Conservation (phyloP, 768 basidiomycete species). For the Xerocomellus intermedius region DNA sequence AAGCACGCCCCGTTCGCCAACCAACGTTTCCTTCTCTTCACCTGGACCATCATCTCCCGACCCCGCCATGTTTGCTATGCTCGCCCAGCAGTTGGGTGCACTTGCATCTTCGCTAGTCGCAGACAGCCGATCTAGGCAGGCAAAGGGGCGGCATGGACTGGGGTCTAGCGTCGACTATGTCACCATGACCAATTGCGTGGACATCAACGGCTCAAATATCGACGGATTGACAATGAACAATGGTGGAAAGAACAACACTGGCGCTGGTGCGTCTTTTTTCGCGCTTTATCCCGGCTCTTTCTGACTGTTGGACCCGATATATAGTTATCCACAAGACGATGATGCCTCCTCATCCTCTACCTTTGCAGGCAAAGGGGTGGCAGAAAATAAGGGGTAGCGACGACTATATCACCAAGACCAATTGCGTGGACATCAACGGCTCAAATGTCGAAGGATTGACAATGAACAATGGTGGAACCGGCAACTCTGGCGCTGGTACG, state of each 20-base stretch:
- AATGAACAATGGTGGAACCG: slow-evolving; percentile 4
- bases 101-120: background rate
- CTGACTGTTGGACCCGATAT: no score
- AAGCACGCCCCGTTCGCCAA: background rate
- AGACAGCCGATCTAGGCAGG: background rate
- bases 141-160: background rate
- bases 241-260: background rate
- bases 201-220: background rate
- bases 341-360: no score
- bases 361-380: background rate
- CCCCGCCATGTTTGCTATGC: background rate
- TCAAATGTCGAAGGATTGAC: slow-evolving; percentile 6
- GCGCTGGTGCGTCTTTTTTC: slow-evolving; percentile 10
- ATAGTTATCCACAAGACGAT: no score
- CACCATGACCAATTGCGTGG: slow-evolving; percentile 3
- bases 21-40: background rate
- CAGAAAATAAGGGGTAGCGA: background rate
- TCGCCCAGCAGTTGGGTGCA: background rate
- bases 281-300: no score
- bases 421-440: background rate
- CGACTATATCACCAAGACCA: background rate
- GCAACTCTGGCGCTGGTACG: slow-evolving; percentile 15
- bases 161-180: background rate
- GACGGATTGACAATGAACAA: slow-evolving; percentile 12
- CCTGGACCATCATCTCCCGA: background rate